Evolutionary conservation across 495 filamentous ascomycete genomes (phyloP), one percentile per base, ranked within the genome.

Genomic region (Penicillium maclennaniae): DNA sequence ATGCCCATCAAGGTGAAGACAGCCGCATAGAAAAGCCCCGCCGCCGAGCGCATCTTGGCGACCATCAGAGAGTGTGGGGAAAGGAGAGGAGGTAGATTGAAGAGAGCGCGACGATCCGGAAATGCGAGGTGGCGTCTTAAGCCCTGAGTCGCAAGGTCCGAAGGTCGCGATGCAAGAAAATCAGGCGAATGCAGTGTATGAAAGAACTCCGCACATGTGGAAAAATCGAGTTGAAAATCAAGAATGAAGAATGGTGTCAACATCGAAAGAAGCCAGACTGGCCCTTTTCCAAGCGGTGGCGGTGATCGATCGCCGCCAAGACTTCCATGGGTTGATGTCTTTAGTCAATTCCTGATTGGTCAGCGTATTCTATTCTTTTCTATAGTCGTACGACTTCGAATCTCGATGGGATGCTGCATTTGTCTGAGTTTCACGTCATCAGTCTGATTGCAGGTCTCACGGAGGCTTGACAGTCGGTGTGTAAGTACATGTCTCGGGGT

Each of bases 1-100:
- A 84, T 69, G 26, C 74, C 75, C 67, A 84, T 82, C 60, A 92
- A 79, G 54, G 86, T 77, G 66, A 92, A 92, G 40, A 90, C 71
- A 45, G 88, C 87, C 58, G 91, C 73, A 69, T 85, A 91, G 69
- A 92, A 91, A 19, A 83, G 71, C 60, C 80, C 81, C 47, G 81
- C 78, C 40, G 84, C 81, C 49, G 85, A 75, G 60, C 79, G 85
- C 87, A 90, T 91, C 15, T 63, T 69, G 59, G 26, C 16, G 26
- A 49, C 49, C 47, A 19, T 47, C 42, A 31, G 23, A 25, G 10
- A 40, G 50, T 36, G 16, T 14, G 16, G 12, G 16, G n/a, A n/a
- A 23, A 7, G n/a, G 25, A 51, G 20, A 21, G 28, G 20, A 27
- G 42, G 25, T 23, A n/a, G 37, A 25, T 21, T 16, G 14, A 21